phyloP scores from a whole-genome alignment of 2,329 filamentous ascomycete genomes.

The Alternaria sp. region DNA sequence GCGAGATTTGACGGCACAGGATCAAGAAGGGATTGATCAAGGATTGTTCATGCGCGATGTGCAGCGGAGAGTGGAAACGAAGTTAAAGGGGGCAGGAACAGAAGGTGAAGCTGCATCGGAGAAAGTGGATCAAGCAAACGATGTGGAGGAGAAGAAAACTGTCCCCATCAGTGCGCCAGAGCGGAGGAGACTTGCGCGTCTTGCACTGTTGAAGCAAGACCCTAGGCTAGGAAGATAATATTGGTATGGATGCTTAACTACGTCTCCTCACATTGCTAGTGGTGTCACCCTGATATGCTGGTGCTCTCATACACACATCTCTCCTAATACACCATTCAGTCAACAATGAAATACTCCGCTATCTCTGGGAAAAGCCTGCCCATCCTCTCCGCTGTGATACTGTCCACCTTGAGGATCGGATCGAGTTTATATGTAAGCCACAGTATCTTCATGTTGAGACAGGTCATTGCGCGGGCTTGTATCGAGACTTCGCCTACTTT shows the following conservation, averaged over 20 bases:
- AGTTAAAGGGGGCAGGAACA: fast-evolving
- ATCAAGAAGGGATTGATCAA: neutral
- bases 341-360: neutral
- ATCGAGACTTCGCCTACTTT: neutral
- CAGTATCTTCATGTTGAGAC: neutral
- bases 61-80: neutral
- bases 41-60: neutral
- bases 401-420: neutral
- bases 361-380: neutral
- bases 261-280: neutral
- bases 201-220: neutral
- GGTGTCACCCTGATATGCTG: no score
- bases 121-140: neutral
- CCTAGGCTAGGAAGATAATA: neutral
- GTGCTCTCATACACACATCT: neutral
- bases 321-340: neutral
- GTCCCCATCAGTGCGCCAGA: neutral
- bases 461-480: neutral
- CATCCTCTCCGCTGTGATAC: neutral
- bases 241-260: neutral
- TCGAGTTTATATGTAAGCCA: neutral
- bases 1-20: neutral
- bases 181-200: neutral
- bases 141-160: neutral
- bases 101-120: neutral